Evolutionary conservation across 768 basidiomycete genomes (phyloP), one percentile per base, ranked within the genome.

Genomic region (Mycena polygramma): DNA sequence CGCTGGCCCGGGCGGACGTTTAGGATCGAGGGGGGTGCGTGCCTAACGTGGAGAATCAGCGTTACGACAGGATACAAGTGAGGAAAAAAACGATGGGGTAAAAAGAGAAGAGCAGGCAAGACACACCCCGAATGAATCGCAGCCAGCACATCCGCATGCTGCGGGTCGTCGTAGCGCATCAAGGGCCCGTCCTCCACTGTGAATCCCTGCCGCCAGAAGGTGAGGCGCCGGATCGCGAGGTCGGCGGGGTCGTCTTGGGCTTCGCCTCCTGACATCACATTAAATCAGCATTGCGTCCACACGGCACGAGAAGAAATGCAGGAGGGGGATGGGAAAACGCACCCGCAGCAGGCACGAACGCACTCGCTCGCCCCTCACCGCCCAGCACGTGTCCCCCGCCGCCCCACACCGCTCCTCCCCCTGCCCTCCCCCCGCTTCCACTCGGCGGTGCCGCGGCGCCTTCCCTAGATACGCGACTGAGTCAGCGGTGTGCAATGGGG

Each of bases 171-270:
- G 75, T 93, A 93, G 36, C 83, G 81, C 82, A 90, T 84, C 59
- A 93, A 80, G 46, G 86, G 86, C 19, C 92, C 91, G 61, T 91
- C 90, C 70, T 93, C 90, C 57, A 94, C 85, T 39, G 87, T 89
- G 81, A 94, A 94, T 0, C 92, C 92, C 53, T 93, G 86, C 30
- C 87, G 82, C 93, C 92, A 94, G 81, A 94, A 92, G 0, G 88
- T 92, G 30, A 94, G 80, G 52, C 86, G 81, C 6, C 93, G 85
- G 46, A 87, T 84, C 7, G 82, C 69, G 20, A 63, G 69, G n/a
- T n/a, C n/a, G n/a, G n/a, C n/a, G n/a, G n/a, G n/a, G n/a, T n/a
- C n/a, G n/a, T n/a, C n/a, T n/a, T n/a, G n/a, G n/a, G n/a, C n/a
- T n/a, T n/a, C 19, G 63, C 69, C 3, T 63, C 72, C 64, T n/a